phyloP scores from a whole-genome alignment of 306 rosid species.

The Acacia crassicarpa region DNA sequence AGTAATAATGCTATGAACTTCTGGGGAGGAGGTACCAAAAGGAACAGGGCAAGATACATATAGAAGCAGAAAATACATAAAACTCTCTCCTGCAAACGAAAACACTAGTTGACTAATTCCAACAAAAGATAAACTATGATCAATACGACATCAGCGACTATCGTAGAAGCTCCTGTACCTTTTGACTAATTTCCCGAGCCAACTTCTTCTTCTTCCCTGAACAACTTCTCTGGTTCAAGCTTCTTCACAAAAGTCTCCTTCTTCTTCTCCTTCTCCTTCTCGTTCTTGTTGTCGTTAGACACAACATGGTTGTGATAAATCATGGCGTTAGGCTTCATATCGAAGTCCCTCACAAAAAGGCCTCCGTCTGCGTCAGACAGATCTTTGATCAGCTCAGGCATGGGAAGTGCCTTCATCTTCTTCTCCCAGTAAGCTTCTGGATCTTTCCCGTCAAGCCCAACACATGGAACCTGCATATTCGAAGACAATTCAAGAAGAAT shows the following conservation, averaged over 20 bases:
- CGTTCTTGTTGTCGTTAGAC: background rate
- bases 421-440: constrained; percentile 55
- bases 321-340: constrained; percentile 46
- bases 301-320: constrained; percentile 47
- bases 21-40: background rate
- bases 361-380: constrained; percentile 34
- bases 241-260: background rate
- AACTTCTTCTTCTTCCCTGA: too few relatives aligned
- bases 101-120: constrained; percentile 2
- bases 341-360: constrained; percentile 48
- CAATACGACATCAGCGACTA: too few relatives aligned
- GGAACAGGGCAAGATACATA: background rate
- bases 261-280: background rate
- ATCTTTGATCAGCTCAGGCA: constrained; percentile 61
- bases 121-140: constrained; percentile 18
- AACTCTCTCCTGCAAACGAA: background rate
- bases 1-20: background rate
- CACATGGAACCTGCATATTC: constrained; percentile 25
- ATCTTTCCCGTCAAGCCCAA: constrained; percentile 50
- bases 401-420: constrained; percentile 52
- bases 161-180: too few relatives aligned
- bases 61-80: background rate
- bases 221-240: too few relatives aligned
- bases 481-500: background rate
- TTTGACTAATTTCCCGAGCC: too few relatives aligned